A percentile compares a stretch with the other conserved stretches of the same genome.
phyloP scores from a whole-genome alignment of 352 stramenopile species.

The Globisporangium radiosum region DNA sequence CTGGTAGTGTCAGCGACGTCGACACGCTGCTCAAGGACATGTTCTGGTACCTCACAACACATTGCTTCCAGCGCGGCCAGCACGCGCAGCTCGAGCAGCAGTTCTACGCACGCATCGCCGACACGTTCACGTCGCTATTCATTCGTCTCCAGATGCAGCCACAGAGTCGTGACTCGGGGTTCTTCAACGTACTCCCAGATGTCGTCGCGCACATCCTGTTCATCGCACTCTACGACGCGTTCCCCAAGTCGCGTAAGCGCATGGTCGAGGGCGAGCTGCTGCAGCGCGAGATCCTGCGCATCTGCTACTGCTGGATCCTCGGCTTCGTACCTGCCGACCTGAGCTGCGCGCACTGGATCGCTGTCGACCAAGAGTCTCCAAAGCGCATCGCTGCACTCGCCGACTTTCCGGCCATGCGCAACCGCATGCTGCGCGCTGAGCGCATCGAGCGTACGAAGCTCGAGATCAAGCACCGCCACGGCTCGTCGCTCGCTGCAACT shows the following conservation, averaged over 20 bases:
- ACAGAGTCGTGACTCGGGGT: slow-evolving; percentile 34
- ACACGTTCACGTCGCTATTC: slow-evolving; percentile 64
- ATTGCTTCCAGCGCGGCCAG: slow-evolving; percentile 46
- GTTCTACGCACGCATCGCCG: slow-evolving; percentile 58
- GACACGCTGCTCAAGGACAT: slow-evolving; percentile 62
- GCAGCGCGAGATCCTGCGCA: slow-evolving; percentile 34
- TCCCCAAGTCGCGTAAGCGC: slow-evolving; percentile 50
- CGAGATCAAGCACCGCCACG: slow-evolving; percentile 42
- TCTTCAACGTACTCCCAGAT: slow-evolving; percentile 53
- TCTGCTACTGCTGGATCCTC: slow-evolving; percentile 57
- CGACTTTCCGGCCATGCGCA: slow-evolving; percentile 63
- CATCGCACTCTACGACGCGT: slow-evolving; percentile 59
- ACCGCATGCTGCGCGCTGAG: slow-evolving; percentile 57
- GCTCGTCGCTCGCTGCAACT: slow-evolving; percentile 7
- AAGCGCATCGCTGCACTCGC: slow-evolving; percentile 49
- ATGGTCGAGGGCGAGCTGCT: slow-evolving; percentile 28
- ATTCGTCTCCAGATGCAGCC: slow-evolving; percentile 51
- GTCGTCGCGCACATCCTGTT: slow-evolving; percentile 60
- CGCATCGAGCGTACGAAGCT: slow-evolving; percentile 54
- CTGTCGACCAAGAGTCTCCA: slow-evolving; percentile 45
- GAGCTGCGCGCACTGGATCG: slow-evolving; percentile 43
- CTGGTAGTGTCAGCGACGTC: slow-evolving; percentile 16
- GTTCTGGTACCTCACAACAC: slow-evolving; percentile 65
- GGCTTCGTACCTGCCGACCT: slow-evolving; percentile 49
- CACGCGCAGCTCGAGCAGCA: slow-evolving; percentile 30